A percentile compares a stretch with the other conserved stretches of the same genome.
These are phyloP conservation scores for Thalassia testudinum DNA, from an alignment of 116 monocot species.

Conservation along the genomic window DNA sequence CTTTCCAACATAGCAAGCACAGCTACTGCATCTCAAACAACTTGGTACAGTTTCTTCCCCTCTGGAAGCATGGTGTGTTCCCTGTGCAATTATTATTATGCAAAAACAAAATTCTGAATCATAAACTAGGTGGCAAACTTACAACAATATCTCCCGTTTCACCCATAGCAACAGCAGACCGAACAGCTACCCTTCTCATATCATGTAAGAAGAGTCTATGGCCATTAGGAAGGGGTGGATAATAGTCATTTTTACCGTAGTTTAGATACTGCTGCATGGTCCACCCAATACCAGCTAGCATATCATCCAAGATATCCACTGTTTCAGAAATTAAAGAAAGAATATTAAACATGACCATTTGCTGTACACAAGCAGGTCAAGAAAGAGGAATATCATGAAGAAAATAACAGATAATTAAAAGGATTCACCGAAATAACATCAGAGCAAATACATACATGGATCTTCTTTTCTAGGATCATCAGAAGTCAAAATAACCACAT, in stretches of 20 bases:
- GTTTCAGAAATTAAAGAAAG: neutral
- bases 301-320: constrained; percentile 99
- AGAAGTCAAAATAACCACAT: constrained; percentile 49
- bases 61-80: no score
- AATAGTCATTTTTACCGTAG: constrained; percentile 81
- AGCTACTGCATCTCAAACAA: no score
- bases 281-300: constrained; percentile 89
- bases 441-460: constrained; percentile 24
- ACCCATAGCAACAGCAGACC: constrained; percentile 96
- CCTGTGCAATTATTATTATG: no score
- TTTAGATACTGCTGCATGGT: constrained; percentile 93
- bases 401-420: constrained; percentile 1
- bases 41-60: no score
- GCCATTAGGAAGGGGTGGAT: constrained; percentile 85
- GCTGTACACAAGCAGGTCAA: neutral
- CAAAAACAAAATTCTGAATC: no score
- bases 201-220: constrained; percentile 95
- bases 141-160: constrained; percentile 96
- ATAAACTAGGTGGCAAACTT: no score
- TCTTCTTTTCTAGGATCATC: constrained; percentile 54
- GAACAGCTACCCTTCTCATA: constrained; percentile 83
- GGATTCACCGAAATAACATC: neutral
- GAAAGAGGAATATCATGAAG: neutral
- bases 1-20: no score
- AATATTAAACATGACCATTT: neutral